Percentiles rank a stretch among this genome's conserved stretches.
Evolutionary conservation across 768 basidiomycete species (phyloP).

Genomic region (Trametes maxima): DNA sequence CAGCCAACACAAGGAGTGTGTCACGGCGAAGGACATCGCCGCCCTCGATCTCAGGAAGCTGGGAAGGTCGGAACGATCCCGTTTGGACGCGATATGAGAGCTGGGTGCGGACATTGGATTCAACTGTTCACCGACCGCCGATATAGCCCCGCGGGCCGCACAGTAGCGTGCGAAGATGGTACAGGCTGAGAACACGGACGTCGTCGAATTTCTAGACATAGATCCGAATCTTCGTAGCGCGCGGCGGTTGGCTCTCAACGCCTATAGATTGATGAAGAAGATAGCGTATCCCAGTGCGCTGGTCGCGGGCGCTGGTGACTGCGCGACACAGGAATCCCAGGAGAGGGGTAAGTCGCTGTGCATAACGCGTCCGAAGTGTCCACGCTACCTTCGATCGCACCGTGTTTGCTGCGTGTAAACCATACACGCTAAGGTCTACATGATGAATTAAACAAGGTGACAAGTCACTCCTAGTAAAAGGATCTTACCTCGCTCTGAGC

Average conservation of each 20-base stretch:
- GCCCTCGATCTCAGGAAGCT: conserved; percentile 12
- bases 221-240: neutral
- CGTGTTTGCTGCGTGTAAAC: too few species aligned
- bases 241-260: neutral
- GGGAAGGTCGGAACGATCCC: neutral
- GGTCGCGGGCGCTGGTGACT: neutral
- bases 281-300: neutral
- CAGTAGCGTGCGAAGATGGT: neutral
- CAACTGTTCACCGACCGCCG: neutral
- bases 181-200: neutral
- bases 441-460: too few species aligned
- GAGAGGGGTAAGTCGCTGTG: too few species aligned
- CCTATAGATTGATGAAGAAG: neutral
- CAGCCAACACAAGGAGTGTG: conserved; percentile 5
- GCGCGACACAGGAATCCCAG: neutral
- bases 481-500: too few species aligned
- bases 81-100: neutral
- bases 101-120: neutral
- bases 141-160: conserved; percentile 11
- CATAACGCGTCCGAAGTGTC: too few species aligned
- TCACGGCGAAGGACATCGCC: neutral
- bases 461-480: too few species aligned
- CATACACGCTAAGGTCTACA: too few species aligned
- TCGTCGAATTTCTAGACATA: neutral
- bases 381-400: too few species aligned